These are phyloP conservation scores for Anaeramoeba flamelloides DNA, from an alignment of 78 protist genomes.

Conservation along the genomic window DNA sequence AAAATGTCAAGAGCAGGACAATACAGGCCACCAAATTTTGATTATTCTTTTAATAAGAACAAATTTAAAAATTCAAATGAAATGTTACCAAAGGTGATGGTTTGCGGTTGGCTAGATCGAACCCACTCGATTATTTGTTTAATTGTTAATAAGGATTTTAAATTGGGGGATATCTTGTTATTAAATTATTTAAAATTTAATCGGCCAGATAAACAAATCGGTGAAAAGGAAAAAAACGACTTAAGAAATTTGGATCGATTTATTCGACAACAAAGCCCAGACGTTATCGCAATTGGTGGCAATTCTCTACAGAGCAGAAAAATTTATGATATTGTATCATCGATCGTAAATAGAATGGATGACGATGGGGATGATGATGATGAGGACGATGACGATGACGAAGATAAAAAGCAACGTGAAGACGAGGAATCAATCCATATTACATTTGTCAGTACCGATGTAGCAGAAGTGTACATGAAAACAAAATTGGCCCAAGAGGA, in stretches of 20 bases:
- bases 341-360: background rate
- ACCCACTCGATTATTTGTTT: background rate
- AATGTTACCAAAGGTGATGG: too few relatives aligned
- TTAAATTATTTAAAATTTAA: too few relatives aligned
- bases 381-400: too few relatives aligned
- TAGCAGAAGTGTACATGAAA: background rate
- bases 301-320: background rate
- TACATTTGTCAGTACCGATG: background rate
- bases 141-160: background rate
- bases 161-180: too few relatives aligned
- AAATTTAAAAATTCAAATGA: too few relatives aligned
- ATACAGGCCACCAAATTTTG: too few relatives aligned
- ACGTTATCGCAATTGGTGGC: background rate
- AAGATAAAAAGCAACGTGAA: too few relatives aligned
- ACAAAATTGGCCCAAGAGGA: background rate
- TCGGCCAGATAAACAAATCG: background rate
- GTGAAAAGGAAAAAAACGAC: background rate
- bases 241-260: background rate
- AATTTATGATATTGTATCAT: background rate
- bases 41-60: too few relatives aligned
- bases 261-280: background rate
- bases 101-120: too few relatives aligned
- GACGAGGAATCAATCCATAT: too few relatives aligned
- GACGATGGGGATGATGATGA: too few relatives aligned
- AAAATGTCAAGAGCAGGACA: too few relatives aligned